phyloP scores from a whole-genome alignment of 192 early-diverging fungal genomes.

The Thoreauomyces humboldtii region DNA sequence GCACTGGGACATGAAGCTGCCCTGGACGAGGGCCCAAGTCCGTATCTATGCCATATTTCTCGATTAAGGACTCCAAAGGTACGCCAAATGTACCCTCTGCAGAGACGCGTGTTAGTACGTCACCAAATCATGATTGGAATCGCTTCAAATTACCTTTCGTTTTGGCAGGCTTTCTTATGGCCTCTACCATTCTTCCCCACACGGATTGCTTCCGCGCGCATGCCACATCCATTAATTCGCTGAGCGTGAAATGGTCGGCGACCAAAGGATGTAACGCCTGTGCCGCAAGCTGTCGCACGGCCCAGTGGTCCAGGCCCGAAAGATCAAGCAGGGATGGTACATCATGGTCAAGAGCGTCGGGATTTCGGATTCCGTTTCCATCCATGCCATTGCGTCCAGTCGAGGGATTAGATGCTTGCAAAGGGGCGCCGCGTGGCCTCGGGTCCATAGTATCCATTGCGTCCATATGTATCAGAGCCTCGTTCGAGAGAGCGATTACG shows the following conservation, averaged over 20 bases:
- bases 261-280: slow-evolving; percentile 70
- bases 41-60: slow-evolving; percentile 80
- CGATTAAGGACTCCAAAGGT: slow-evolving; percentile 77
- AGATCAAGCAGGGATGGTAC: slow-evolving; percentile 49
- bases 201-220: slow-evolving; percentile 72
- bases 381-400: not conserved
- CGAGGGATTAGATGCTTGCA: not conserved
- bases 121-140: not conserved
- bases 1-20: slow-evolving; percentile 73
- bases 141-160: slow-evolving; percentile 25
- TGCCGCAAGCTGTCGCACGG: slow-evolving; percentile 81
- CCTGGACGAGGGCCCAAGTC: slow-evolving; percentile 65
- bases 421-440: not conserved
- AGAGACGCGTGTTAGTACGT: not conserved
- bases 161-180: slow-evolving; percentile 53
- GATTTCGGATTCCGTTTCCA: not conserved
- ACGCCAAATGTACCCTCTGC: slow-evolving; percentile 87
- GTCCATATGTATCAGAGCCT: not conserved
- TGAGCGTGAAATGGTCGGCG: slow-evolving; percentile 62
- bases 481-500: not conserved
- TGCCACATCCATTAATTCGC: slow-evolving; percentile 77
- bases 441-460: slow-evolving; percentile 2
- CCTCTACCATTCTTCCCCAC: slow-evolving; percentile 61
- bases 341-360: not conserved
- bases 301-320: slow-evolving; percentile 77